phyloP scores from a whole-genome alignment of 495 filamentous ascomycete genomes.

The Trichoderma asperelloides region DNA sequence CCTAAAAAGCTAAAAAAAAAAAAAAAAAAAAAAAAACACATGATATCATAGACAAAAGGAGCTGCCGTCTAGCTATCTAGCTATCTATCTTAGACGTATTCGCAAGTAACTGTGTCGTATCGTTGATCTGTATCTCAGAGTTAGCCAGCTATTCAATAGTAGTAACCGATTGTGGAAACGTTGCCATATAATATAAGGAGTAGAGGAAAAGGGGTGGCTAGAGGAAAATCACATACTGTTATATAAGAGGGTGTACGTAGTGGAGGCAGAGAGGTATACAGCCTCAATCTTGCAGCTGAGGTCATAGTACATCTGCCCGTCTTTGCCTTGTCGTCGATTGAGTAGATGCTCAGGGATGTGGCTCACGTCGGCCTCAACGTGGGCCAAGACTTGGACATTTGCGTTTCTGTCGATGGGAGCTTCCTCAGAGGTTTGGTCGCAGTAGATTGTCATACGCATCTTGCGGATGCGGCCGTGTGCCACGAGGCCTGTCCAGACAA shows the following conservation, averaged over 20 bases:
- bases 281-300: conserved; percentile 22
- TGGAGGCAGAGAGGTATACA: conserved; percentile 25
- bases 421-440: conserved; percentile 16
- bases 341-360: conserved; percentile 23
- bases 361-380: conserved; percentile 22
- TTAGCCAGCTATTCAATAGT: not conserved
- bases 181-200: too few relatives aligned
- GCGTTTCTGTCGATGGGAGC: conserved; percentile 20
- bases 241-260: conserved; percentile 26
- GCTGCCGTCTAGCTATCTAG: not conserved
- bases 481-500: conserved; percentile 19
- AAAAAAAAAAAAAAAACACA: not conserved
- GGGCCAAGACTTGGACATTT: conserved; percentile 18
- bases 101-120: conserved; percentile 25
- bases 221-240: conserved; percentile 14
- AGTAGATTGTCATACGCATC: conserved; percentile 19
- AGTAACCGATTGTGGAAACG: too few relatives aligned
- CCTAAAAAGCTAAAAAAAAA: not conserved
- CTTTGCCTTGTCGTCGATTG: conserved; percentile 15
- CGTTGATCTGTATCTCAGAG: conserved; percentile 14
- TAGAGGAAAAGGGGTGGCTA: too few relatives aligned
- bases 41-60: not conserved
- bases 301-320: conserved; percentile 25
- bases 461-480: conserved; percentile 17
- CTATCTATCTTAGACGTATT: conserved; percentile 20